Percentiles rank a stretch among this genome's conserved stretches.
These are phyloP conservation scores for Aureobasidium sp. DNA, from an alignment of 2,329 filamentous ascomycete genomes.

Conservation along the genomic window DNA sequence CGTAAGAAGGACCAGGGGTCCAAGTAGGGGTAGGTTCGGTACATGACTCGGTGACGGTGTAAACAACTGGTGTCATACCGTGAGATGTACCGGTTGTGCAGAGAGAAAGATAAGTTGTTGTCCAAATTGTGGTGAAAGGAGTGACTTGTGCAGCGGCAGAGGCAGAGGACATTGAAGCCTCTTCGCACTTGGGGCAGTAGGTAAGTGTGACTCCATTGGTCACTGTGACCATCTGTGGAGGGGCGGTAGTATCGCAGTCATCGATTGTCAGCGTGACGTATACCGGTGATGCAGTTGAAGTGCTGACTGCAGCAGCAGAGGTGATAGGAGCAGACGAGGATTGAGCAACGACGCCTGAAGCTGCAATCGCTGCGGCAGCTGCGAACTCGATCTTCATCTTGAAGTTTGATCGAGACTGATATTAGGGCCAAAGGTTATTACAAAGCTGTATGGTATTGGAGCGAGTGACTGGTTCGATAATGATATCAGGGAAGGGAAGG, in stretches of 20 bases:
- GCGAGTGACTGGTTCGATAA: slow-evolving; percentile 9
- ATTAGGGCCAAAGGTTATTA: slow-evolving; percentile 5
- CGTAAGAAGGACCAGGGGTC: slow-evolving; percentile 22
- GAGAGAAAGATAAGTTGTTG: slow-evolving; percentile 25
- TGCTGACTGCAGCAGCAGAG: background rate
- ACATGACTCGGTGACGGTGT: slow-evolving; percentile 30
- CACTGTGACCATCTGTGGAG: slow-evolving; percentile 26
- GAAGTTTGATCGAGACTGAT: background rate
- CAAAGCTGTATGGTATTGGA: background rate
- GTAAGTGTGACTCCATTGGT: slow-evolving; percentile 27
- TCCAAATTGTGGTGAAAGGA: slow-evolving; percentile 27
- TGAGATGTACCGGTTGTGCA: slow-evolving; percentile 24
- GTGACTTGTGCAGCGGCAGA: slow-evolving; percentile 4
- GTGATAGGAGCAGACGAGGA: slow-evolving; percentile 11
- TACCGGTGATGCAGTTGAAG: slow-evolving; percentile 16
- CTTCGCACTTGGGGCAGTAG: slow-evolving; percentile 27
- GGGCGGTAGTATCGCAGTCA: slow-evolving; percentile 23
- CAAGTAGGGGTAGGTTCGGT: slow-evolving; percentile 24
- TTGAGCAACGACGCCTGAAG: slow-evolving; percentile 21
- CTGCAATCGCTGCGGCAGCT: slow-evolving; percentile 18
- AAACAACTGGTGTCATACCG: slow-evolving; percentile 21
- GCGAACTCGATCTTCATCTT: slow-evolving; percentile 22
- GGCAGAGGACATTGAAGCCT: slow-evolving; percentile 5
- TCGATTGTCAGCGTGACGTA: slow-evolving; percentile 26
- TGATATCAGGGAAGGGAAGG: background rate